Evolutionary conservation across 306 rosid genomes (phyloP), one percentile per base, ranked within the genome.

Genomic region (Acacia confusa): DNA sequence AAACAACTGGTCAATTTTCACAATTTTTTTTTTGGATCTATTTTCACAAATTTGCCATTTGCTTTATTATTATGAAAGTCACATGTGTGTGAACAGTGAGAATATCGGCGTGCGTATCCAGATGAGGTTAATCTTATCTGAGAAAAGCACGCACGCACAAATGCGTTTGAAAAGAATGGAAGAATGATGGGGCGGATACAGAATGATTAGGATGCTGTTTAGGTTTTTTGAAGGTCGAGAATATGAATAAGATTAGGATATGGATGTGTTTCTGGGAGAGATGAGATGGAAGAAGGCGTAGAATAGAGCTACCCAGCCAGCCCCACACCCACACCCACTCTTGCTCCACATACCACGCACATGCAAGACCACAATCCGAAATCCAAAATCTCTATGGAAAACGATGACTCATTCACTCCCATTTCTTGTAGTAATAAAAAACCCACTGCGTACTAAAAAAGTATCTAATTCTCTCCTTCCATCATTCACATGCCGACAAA

Each of bases 401-500:
- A 61, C 38, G 68, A 15, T 71, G 41, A 69, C n/a, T 63, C 40
- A 63, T 2, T 28, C 48, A 12, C 73, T 67, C 86, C 86, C 78
- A 77, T 80, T 63, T 72, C 15, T 17, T 16, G 3, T 14, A 28
- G 0, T 5, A 65, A 70, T 30, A 20, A 55, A 63, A 40, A 78
- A 61, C 79, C 72, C 58, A 63, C 1, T 11, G 28, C 28, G 2
- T 60, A 11, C 7, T 4, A 3, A 25, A 64, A 19, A 48, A 80
- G 88, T 84, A 85, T 86, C 76, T 64, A 72, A 87, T 89, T 86
- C 91, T 12, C 78, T 20, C 57, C 44, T 78, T 22, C 55, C 92
- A 89, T 90, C 86, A 91, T 91, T 82, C 84, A 64, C 40, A 78
- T 64, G 34, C n/a, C 70, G 85, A 92, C 91, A 92, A 89, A 84